Evolutionary conservation across 2,329 filamentous ascomycete species (phyloP), one percentile per base, ranked within the genome.

Genomic region (Penicillium hordei): DNA sequence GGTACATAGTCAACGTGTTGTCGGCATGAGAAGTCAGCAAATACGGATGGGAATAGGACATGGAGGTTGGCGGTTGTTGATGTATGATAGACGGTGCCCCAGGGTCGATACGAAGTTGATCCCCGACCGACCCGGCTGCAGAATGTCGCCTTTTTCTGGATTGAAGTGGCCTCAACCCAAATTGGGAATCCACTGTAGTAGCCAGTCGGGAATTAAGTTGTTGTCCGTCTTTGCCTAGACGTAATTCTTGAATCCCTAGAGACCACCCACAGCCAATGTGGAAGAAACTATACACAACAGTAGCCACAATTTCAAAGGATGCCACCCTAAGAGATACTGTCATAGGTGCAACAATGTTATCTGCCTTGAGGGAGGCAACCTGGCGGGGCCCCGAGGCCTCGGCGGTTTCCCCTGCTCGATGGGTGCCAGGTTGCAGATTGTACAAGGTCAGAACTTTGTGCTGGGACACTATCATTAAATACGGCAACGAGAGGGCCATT

Each of bases 181-280:
- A 69, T 65, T 78, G 70, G 36, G 73, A 70, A 65, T 77, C 70
- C 58, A 75, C 70, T 6, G 76, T 75, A 29, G 72, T 76, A 23
- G 76, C 68, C 39, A 77, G 68, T 36, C 74, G 74, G 12, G 74
- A 78, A 29, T 65, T 68, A 19, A 73, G 61, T 54, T 73, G 72
- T 39, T 73, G 75, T 7, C 83, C 83, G 46, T 75, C 71, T 50
- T 72, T 72, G 34, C 75, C 75, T n/a, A 96, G 82, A 57, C 89
- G 86, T 43, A 97, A 79, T 72, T 97, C 93, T 72, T 97, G 93
- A n/a, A 97, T 85, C 2, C 92, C 93, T 17, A 96, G 83, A 8
- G 89, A 92, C 90, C 93, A 97, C 29, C 92, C 92, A 43, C 86
- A 86, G 3, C 88, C 81, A 65, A 87, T 85, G 2, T 89, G 89